A percentile compares a stretch with the other conserved stretches of the same genome.
Conservation (phyloP, 2,329 filamentous ascomycete genomes). For the Xylariaceae sp. region DNA sequence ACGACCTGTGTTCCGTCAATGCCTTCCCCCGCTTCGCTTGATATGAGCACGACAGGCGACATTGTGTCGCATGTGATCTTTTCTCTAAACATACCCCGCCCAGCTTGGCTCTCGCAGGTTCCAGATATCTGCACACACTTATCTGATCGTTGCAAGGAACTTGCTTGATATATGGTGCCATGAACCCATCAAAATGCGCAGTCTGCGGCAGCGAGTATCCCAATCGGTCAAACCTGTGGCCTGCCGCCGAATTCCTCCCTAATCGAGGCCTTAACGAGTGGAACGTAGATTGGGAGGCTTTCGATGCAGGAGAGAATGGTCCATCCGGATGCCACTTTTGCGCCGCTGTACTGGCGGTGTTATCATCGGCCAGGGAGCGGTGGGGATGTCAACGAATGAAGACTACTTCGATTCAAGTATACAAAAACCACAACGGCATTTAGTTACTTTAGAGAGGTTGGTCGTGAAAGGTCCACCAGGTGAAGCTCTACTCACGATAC, state of each 20-base stretch:
- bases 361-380: neutral
- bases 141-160: neutral
- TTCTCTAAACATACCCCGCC: neutral
- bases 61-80: constrained; percentile 10
- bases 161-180: constrained; percentile 4
- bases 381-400: neutral
- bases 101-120: neutral
- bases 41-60: constrained; percentile 4
- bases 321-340: neutral
- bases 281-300: neutral
- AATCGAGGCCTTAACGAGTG: neutral
- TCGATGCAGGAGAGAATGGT: neutral
- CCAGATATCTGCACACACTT: constrained; percentile 3
- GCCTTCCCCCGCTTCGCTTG: constrained; percentile 7
- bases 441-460: neutral
- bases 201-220: neutral
- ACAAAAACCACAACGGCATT: neutral
- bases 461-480: neutral
- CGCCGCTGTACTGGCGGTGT: neutral
- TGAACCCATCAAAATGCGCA: constrained; percentile 1
- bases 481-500: neutral
- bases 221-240: neutral
- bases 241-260: neutral
- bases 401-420: neutral
- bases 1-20: constrained; percentile 6